Percentiles rank a stretch among this genome's conserved stretches.
Evolutionary conservation across 1,139 yeast genomes (phyloP).

Genomic region (Kodamaea anthophila): DNA sequence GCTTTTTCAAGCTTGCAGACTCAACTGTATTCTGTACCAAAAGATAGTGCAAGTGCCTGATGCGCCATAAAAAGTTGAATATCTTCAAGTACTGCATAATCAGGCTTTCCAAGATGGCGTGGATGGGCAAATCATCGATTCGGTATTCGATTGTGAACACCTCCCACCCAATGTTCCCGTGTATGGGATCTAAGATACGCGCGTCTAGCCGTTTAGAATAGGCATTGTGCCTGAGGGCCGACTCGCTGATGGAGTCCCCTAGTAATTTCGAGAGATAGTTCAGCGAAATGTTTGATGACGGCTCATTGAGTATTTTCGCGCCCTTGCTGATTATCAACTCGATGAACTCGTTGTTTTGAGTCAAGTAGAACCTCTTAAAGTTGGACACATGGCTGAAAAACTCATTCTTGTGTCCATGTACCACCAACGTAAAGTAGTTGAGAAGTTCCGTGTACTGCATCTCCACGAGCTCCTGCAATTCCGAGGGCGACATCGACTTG

Average conservation of each 20-base stretch:
- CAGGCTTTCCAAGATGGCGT: constrained; percentile 22
- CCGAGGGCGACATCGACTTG: constrained; percentile 24
- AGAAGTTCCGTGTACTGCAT: constrained; percentile 55
- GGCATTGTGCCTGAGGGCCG: constrained; percentile 48
- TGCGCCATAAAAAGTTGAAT: constrained; percentile 80
- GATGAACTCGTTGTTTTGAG: constrained; percentile 75
- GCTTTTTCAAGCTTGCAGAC: constrained; percentile 28
- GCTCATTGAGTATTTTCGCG: constrained; percentile 46
- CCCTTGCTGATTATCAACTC: constrained; percentile 59
- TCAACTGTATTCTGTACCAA: constrained; percentile 38
- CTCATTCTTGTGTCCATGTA: constrained; percentile 43
- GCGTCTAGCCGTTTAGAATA: constrained; percentile 60
- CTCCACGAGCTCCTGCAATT: constrained; percentile 31
- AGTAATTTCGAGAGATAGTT: constrained; percentile 62
- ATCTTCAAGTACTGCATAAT: constrained; percentile 65
- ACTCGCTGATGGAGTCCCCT: constrained; percentile 58
- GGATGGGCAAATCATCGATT: constrained; percentile 51
- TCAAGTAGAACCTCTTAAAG: constrained; percentile 60
- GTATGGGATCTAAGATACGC: constrained; percentile 56
- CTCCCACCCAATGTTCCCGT: constrained; percentile 83
- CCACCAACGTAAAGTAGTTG: constrained; percentile 43
- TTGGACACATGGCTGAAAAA: constrained; percentile 53
- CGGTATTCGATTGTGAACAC: constrained; percentile 84
- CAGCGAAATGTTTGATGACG: constrained; percentile 58
- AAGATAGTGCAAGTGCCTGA: constrained; percentile 55